phyloP scores from a whole-genome alignment of 2,329 filamentous ascomycete species.

The Chaetomium olivaceum region DNA sequence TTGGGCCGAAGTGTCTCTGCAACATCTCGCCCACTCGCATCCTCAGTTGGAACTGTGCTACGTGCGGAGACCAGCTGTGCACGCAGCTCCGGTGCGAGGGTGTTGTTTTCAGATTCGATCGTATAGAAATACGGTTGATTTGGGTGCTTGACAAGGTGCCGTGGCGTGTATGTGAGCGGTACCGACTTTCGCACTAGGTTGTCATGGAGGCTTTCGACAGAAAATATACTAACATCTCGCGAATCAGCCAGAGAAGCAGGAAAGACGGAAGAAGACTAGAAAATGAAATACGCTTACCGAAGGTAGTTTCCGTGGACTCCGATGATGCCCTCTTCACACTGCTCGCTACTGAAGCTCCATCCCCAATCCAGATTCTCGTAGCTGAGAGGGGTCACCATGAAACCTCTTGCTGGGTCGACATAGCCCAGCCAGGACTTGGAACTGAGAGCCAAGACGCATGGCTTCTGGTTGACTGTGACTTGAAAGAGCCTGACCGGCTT shows the following conservation, averaged over 20 bases:
- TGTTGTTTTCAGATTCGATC: conserved; percentile 91
- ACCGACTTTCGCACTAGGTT: conserved; percentile 86
- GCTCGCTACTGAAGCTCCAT: conserved; percentile 95
- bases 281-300: conserved; percentile 57
- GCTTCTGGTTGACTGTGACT: conserved; percentile 82
- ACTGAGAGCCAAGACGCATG: conserved; percentile 84
- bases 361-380: conserved; percentile 89
- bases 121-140: conserved; percentile 90
- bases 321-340: conserved; percentile 91
- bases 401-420: conserved; percentile 80
- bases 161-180: conserved; percentile 84
- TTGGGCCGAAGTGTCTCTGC: conserved; percentile 67
- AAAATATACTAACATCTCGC: conserved; percentile 68
- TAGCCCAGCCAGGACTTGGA: conserved; percentile 95
- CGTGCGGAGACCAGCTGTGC: conserved; percentile 59
- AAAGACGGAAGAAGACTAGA: conserved; percentile 37
- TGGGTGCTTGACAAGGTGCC: conserved; percentile 83
- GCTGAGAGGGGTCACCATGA: conserved; percentile 88
- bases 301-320: conserved; percentile 87
- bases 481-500: conserved; percentile 88
- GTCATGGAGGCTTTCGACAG: conserved; percentile 80
- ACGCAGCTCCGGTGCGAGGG: conserved; percentile 76
- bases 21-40: conserved; percentile 65
- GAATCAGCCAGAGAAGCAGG: conserved; percentile 47
- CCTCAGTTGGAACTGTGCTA: conserved; percentile 59